Percentiles rank a stretch among this genome's conserved stretches.
phyloP scores from a whole-genome alignment of 352 stramenopile genomes.

The Pythium myriotylum region DNA sequence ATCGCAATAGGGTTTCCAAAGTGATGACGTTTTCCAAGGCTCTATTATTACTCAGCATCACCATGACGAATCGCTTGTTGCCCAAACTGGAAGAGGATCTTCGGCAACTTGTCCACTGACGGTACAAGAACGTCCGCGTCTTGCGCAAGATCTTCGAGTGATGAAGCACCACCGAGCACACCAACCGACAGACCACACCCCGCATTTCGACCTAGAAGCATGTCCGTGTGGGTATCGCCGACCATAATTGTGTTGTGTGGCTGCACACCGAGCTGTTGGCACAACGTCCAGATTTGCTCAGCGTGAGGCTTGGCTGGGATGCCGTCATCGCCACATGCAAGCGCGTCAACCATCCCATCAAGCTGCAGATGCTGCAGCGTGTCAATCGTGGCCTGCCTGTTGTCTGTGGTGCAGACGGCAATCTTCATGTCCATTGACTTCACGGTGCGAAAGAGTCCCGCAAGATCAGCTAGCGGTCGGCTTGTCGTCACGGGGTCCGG shows the following conservation, averaged over 20 bases:
- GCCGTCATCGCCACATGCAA: conserved; percentile 83
- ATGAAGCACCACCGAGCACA: conserved; percentile 78
- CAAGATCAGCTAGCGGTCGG: conserved; percentile 71
- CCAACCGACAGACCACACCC: conserved; percentile 77
- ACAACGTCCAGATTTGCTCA: conserved; percentile 88
- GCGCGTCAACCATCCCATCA: conserved; percentile 71
- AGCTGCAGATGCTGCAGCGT: conserved; percentile 79
- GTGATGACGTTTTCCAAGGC: no score
- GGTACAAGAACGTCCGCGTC: conserved; percentile 86
- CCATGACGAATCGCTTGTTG: conserved; percentile 68
- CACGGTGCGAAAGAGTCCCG: conserved; percentile 80
- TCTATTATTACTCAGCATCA: conserved; percentile 32
- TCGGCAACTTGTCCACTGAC: conserved; percentile 73
- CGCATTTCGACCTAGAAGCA: conserved; percentile 77
- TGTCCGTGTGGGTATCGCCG: conserved; percentile 86
- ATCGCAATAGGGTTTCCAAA: no score
- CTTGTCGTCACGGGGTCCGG: conserved; percentile 76
- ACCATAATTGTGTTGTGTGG: conserved; percentile 90
- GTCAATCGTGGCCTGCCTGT: conserved; percentile 75
- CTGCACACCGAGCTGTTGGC: conserved; percentile 70
- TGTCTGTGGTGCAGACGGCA: conserved; percentile 86
- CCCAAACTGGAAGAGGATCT: conserved; percentile 85
- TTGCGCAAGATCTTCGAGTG: conserved; percentile 77
- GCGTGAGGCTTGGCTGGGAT: conserved; percentile 79
- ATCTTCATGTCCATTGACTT: conserved; percentile 89